These are phyloP conservation scores for Yamadazyma ubonensis DNA, from an alignment of 805 yeast genomes.

Conservation along the genomic window DNA sequence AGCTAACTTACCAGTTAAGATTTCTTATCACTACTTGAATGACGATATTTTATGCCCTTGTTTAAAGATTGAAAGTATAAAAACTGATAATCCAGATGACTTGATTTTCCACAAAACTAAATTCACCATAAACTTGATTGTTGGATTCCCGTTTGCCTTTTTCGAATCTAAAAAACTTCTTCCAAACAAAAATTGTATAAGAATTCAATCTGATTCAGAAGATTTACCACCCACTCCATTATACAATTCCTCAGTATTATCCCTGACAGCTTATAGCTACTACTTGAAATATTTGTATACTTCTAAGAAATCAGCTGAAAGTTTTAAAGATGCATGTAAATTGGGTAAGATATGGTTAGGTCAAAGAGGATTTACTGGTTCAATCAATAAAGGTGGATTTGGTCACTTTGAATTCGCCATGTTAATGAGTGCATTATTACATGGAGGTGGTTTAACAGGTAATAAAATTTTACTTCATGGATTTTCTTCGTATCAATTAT, in stretches of 20 bases:
- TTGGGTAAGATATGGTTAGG: slow-evolving; percentile 87
- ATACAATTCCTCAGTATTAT: slow-evolving; percentile 77
- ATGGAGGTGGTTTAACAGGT: slow-evolving; percentile 79
- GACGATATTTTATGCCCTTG: slow-evolving; percentile 79
- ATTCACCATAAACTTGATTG: slow-evolving; percentile 68
- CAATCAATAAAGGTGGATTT: slow-evolving; percentile 71
- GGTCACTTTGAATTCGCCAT: slow-evolving; percentile 89
- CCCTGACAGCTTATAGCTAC: slow-evolving; percentile 66
- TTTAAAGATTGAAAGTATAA: slow-evolving; percentile 57
- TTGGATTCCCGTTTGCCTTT: slow-evolving; percentile 66
- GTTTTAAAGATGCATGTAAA: slow-evolving; percentile 82
- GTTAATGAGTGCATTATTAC: slow-evolving; percentile 74
- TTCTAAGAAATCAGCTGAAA: slow-evolving; percentile 70
- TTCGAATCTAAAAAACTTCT: slow-evolving; percentile 75
- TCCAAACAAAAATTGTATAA: slow-evolving; percentile 78
- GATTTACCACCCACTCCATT: slow-evolving; percentile 75
- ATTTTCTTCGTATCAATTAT: slow-evolving; percentile 88
- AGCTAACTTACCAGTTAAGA: slow-evolving; percentile 58
- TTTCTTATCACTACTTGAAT: slow-evolving; percentile 64
- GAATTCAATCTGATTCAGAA: slow-evolving; percentile 53
- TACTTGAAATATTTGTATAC: slow-evolving; percentile 76
- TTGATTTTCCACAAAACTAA: slow-evolving; percentile 61
- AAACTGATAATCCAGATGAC: slow-evolving; percentile 50
- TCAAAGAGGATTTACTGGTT: slow-evolving; percentile 77
- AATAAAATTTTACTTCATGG: slow-evolving; percentile 80